Evolutionary conservation across 805 yeast genomes (phyloP), one percentile per base, ranked within the genome.

Genomic region (Metschnikowia koreensis): DNA sequence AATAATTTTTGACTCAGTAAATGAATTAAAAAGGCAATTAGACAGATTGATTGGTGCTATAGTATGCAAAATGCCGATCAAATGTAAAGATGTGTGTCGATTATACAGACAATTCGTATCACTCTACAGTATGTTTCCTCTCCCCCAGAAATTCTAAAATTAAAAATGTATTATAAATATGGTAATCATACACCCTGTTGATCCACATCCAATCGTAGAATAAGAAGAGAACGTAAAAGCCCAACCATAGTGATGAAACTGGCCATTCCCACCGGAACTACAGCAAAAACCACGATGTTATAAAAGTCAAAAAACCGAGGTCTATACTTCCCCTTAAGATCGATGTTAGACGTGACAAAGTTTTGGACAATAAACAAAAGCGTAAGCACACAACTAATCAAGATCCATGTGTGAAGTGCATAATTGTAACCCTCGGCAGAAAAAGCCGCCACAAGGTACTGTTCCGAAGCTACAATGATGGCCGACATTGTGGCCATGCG

Each of bases 241-340:
- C 92, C 94, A 37, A 91, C 75, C 96, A 92, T 89, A 2, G 98
- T 91, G 26, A 92, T 70, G 62, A 94, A 93, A 60, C 97, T 89
- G 5, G 98, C 97, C 53, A 93, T 63, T 0, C 99, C 98, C 15
- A 93, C 90, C 0, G 99, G 99, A n/a, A 93, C 97, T 39, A 93
- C 99, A 1, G 98, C 97, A 71, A 89, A 93, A 1, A 93, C 97
- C 0, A 88, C 90, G 46, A 94, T 88, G 59, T 87, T 89, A 67
- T 90, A 89, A 50, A 92, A 76, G 66, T 93, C 96, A 53, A 92
- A 88, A 36, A 91, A 85, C 49, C 97, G 77, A 39, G 82, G 78
- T 31, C 67, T 58, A 58, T 66, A 71, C 59, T 73, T 64, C 6
- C 71, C 76, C 55, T 79, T 79, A 45, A 80, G 65, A 52, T 82